Conservation (phyloP, 257 asterid genomes). For the Asclepias syriaca region DNA sequence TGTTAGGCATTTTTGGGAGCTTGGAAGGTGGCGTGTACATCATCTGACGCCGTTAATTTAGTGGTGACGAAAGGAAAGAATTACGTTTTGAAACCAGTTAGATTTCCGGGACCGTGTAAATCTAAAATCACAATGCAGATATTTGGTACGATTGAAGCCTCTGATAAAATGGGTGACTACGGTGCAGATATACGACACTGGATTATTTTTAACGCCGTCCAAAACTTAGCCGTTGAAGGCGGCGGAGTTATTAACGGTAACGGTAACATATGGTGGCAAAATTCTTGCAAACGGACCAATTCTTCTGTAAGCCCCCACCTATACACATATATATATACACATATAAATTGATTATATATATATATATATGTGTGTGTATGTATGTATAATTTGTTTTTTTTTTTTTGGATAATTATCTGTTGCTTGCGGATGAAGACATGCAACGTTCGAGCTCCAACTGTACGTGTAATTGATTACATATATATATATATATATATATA, state of each 20-base stretch:
- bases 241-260: conserved; percentile 69
- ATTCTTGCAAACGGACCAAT: conserved; percentile 55
- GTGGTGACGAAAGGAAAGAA: conserved; percentile 18
- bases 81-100: conserved; percentile 32
- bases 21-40: conserved; percentile 38
- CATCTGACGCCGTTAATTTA: conserved; percentile 18
- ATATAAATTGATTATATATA: too few relatives aligned
- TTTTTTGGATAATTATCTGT: neutral
- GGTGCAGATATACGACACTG: conserved; percentile 46
- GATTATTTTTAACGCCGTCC: conserved; percentile 42
- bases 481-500: neutral
- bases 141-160: conserved; percentile 51
- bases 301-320: neutral
- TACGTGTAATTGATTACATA: conserved; percentile 23
- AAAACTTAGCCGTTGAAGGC: conserved; percentile 56
- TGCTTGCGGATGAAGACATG: conserved; percentile 49
- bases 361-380: too few relatives aligned
- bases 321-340: too few relatives aligned
- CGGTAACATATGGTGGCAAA: conserved; percentile 84
- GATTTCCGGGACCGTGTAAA: conserved; percentile 38
- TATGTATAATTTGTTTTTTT: neutral
- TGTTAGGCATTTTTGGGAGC: conserved; percentile 28
- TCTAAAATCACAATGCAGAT: conserved; percentile 32
- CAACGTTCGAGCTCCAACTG: conserved; percentile 74
- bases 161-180: conserved; percentile 43